Percentiles rank a stretch among this genome's conserved stretches.
Evolutionary conservation across 73 alveolate genomes (phyloP).

Genomic region (Symbiodinium pilosum): DNA sequence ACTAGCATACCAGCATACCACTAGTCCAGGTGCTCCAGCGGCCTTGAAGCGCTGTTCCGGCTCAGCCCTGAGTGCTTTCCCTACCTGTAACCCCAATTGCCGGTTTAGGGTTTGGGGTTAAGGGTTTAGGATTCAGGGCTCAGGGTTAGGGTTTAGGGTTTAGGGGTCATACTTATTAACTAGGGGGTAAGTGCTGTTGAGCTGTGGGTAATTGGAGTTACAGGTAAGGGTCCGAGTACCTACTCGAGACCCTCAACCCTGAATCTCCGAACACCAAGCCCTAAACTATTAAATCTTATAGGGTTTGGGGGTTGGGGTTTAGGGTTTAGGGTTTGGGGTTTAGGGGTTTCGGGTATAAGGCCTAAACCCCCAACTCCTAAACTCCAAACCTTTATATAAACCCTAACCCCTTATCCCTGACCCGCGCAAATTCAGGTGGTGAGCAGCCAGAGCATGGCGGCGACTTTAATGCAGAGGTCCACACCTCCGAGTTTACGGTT

Average conservation of each 20-base stretch:
- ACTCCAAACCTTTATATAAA: neutral
- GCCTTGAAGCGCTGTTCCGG: conserved; percentile 75
- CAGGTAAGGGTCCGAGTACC: neutral
- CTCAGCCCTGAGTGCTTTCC: neutral
- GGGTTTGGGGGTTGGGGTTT: no score
- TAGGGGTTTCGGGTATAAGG: neutral
- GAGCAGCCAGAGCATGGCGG: conserved; percentile 92
- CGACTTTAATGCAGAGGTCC: conserved; percentile 32
- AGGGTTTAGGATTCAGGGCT: neutral
- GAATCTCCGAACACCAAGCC: neutral
- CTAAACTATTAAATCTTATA: neutral
- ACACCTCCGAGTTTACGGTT: neutral
- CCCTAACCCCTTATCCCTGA: neutral
- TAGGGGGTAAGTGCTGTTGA: no score
- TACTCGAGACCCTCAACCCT: neutral
- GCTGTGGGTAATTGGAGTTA: no score
- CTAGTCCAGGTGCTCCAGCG: conserved; percentile 77
- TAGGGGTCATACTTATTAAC: neutral
- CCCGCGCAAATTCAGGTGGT: neutral
- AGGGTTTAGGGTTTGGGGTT: no score
- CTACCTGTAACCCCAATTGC: no score
- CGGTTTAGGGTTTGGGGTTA: neutral
- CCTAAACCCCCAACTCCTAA: neutral
- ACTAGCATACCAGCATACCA: no score
- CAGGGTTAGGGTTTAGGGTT: neutral